Conservation (phyloP, 257 asterid genomes). For the Misopates orontium region DNA sequence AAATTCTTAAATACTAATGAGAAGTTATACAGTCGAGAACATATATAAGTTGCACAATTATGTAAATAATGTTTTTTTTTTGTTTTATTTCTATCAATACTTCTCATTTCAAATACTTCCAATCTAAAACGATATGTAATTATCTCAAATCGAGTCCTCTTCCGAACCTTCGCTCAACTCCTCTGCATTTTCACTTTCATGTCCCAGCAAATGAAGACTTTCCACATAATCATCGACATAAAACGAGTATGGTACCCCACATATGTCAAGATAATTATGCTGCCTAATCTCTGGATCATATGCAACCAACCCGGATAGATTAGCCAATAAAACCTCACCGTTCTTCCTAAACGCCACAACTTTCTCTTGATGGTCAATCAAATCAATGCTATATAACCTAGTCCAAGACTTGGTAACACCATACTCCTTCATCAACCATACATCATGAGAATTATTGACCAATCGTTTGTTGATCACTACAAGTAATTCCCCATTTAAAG, state of each 20-base stretch:
- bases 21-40: background rate
- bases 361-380: conserved; percentile 22
- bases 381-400: conserved; percentile 40
- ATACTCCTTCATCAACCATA: conserved; percentile 64
- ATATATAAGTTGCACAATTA: no score
- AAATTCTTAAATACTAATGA: no score
- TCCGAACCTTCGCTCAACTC: no score
- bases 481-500: no score
- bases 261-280: conserved; percentile 36
- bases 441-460: conserved; percentile 19
- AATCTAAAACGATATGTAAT: background rate
- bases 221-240: conserved; percentile 42
- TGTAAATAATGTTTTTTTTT: no score
- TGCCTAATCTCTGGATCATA: conserved; percentile 33
- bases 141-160: background rate
- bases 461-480: no score
- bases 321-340: conserved; percentile 44
- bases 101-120: background rate
- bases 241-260: conserved; percentile 41
- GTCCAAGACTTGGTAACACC: conserved; percentile 57
- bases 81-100: no score
- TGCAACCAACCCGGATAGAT: conserved; percentile 28
- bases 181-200: no score
- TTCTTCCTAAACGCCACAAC: conserved; percentile 45
- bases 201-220: conserved; percentile 42